Conservation (phyloP, 2,329 filamentous ascomycete genomes). For the Alternaria dauci region DNA sequence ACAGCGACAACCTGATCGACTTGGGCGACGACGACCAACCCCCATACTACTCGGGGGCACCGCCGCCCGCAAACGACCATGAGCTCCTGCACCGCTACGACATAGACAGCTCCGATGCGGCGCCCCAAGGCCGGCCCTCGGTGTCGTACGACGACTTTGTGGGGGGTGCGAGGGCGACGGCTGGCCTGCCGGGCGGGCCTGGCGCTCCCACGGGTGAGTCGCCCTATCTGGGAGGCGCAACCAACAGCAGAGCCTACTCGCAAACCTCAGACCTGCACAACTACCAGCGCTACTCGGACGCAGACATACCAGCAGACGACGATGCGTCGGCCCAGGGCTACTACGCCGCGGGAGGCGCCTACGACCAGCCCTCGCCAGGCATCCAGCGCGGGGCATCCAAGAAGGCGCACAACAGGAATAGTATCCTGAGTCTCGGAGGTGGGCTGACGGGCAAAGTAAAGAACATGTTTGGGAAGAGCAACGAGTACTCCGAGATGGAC, state of each 20-base stretch:
- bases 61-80: conserved; percentile 81
- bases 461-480: conserved; percentile 86
- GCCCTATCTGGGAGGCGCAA: conserved; percentile 50
- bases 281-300: conserved; percentile 90
- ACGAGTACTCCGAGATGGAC: conserved; percentile 96
- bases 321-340: conserved; percentile 76
- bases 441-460: conserved; percentile 88
- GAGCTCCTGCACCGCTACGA: conserved; percentile 79
- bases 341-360: conserved; percentile 72
- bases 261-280: conserved; percentile 86
- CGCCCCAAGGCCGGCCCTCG: conserved; percentile 76
- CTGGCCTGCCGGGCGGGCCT: conserved; percentile 56
- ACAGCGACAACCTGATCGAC: conserved; percentile 71
- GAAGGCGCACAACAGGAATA: conserved; percentile 78
- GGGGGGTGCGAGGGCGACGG: conserved; percentile 65
- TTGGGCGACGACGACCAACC: conserved; percentile 72
- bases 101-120: conserved; percentile 70
- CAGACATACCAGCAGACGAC: conserved; percentile 83
- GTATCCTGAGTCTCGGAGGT: conserved; percentile 84
- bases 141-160: conserved; percentile 96
- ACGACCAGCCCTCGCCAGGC: conserved; percentile 63
- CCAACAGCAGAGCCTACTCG: conserved; percentile 59
- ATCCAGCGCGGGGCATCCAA: conserved; percentile 60
- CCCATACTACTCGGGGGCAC: conserved; percentile 77
- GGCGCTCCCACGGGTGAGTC: conserved; percentile 49